Base-by-base conservation (phyloP, 2,329 filamentous ascomycete species). In the Colletotrichum sp. region DNA sequence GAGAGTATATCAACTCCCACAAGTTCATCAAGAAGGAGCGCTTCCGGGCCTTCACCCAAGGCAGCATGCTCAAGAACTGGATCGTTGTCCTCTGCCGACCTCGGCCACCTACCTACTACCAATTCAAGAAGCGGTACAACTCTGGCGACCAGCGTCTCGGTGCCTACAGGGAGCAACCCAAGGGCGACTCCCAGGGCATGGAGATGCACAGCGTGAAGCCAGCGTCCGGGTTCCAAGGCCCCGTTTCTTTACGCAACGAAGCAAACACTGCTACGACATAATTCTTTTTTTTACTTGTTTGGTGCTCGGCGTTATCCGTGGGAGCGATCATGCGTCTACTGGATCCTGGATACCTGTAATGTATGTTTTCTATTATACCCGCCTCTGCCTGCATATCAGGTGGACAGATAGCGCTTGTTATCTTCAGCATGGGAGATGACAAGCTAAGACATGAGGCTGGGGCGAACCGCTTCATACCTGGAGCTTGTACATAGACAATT, bases 1-100 rank as follows among this genome's bases (percentile, higher is more conserved):
- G 97, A 79, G 97, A 99, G 85, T 98, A 98, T 83, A 92, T 99
- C 78, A 98, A 98, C 85, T 96, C 94, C 6, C 95, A 98, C 85
- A 99, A 99, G 84, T 99, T 99, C 83, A 88, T 94, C 78, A 98
- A 97, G 86, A 94, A 94, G 80, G 96, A 99, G 83, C 92, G 97
- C 15, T 98, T 98, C 84, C 90, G 96, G 59, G 95, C 97, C 2
- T 99, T 98, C 80, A 96, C 93, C 3, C 96, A 98, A 81, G 93
- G 93, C 43, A 94, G 88, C 79, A 87, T 94, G 64, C 84, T 94
- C 81, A 93, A 90, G 81, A 99, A 99, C 84, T 96, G 95, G 90
- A 84, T 94, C 48, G 90, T 93, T 9, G 96, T 98, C 15, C 88
- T 99, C 66, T 93, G 93, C 79, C 93, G 96, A 65, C 96, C 97